Evolutionary conservation across 352 stramenopile genomes (phyloP), one percentile per base, ranked within the genome.

Genomic region (Phytophthora rubi): DNA sequence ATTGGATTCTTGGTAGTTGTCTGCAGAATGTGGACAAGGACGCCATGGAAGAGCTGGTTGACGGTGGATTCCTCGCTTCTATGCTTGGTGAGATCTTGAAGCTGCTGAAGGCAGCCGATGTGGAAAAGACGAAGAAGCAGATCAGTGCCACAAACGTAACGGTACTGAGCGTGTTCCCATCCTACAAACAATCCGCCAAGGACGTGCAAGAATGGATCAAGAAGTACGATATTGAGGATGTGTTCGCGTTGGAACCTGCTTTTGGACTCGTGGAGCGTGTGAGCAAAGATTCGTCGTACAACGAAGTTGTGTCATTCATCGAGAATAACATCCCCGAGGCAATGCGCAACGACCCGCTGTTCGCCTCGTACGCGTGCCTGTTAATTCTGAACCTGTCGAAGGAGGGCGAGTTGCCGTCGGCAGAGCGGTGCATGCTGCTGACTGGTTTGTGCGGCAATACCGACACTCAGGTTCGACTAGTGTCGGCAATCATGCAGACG

Each of bases 401-500:
- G 59, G 70, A 84, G 39, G 82, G 66, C n/a, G 73, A 85, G 47
- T 35, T 89, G 53, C 85, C 85, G 6, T 92, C 84, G 57, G 55
- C 65, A 28, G 83, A 91, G 53, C 77, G 80, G 10, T 83, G 78
- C 68, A 88, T 91, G 75, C 82, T 95, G 48, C 60, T 95, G 7
- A 90, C 75, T 18, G 88, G 88, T 23, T 86, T 95, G 30, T 92
- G 83, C 63, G 81, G 81, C 48, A 84, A 78, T 44, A 56, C 75
- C 3, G 85, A 94, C 62, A 91, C 76, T 21, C 85, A 94, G 51
- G 76, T 80, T 59, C 79, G 77, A 1, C 60, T 95, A 23, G 59
- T 94, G 3, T 80, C 82, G 28, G 82, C 76, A n/a, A 82, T 94
- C 32, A 71, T 93, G 57, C 88, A 95, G 79, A 92, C 82, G 4